Conservation (phyloP, 2,329 filamentous ascomycete genomes). For the Talaromyces funiculosus region DNA sequence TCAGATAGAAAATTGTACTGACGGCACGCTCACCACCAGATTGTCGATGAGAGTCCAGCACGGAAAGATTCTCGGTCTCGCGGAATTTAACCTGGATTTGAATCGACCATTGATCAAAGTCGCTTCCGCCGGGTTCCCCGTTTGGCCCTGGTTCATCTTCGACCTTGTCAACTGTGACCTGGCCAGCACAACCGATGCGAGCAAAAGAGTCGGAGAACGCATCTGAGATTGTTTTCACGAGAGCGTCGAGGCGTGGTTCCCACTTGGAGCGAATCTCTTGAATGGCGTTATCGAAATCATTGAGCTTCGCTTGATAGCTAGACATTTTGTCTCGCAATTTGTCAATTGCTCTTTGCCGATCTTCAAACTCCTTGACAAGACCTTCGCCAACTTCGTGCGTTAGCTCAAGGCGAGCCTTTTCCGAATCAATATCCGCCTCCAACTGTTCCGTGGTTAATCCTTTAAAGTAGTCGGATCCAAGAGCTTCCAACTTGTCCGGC, state of each 20-base stretch:
- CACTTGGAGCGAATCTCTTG: constrained; percentile 62
- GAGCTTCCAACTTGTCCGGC: constrained; percentile 29
- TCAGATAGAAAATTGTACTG: constrained; percentile 97
- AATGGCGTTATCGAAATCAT: constrained; percentile 55
- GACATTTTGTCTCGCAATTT: constrained; percentile 57
- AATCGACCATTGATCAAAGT: constrained; percentile 91
- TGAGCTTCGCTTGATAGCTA: constrained; percentile 51
- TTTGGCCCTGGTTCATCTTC: constrained; percentile 31
- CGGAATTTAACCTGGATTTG: constrained; percentile 94
- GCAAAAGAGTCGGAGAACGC: constrained; percentile 92
- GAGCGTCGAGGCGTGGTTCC: constrained; percentile 75
- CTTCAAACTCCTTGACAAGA: constrained; percentile 71
- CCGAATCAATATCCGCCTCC: constrained; percentile 66
- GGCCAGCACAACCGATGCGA: constrained; percentile 87
- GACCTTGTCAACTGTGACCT: constrained; percentile 78
- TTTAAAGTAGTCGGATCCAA: constrained; percentile 37
- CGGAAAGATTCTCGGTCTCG: constrained; percentile 73
- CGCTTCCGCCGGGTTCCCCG: constrained; percentile 47
- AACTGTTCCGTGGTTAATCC: constrained; percentile 58
- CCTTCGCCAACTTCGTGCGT: constrained; percentile 72
- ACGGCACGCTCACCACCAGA: constrained; percentile 95
- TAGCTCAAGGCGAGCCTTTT: constrained; percentile 69
- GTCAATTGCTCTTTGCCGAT: constrained; percentile 64
- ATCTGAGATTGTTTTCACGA: constrained; percentile 76
- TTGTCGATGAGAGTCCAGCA: constrained; percentile 86